Evolutionary conservation across 192 early-diverging fungal species (phyloP).

Genomic region (Linderina pennispora): DNA sequence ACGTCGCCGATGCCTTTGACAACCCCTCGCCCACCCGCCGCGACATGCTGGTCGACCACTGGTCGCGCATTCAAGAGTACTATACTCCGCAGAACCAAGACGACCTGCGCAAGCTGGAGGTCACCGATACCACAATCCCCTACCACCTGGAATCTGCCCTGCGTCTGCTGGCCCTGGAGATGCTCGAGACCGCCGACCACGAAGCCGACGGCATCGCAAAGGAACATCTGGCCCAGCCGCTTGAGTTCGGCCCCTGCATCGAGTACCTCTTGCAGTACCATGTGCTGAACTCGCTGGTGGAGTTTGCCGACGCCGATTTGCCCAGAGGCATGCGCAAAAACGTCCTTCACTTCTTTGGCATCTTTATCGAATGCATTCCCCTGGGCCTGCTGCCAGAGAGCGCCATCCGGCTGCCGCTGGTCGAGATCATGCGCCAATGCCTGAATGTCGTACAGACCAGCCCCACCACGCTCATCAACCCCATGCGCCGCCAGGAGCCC

Average conservation of each 20-base stretch:
- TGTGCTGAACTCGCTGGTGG: conserved; percentile 32
- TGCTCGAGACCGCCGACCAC: conserved; percentile 2
- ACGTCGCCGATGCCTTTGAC: conserved; percentile 23
- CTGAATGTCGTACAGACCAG: conserved; percentile 22
- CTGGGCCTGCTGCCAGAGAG: conserved; percentile 38
- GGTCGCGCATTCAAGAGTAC: conserved; percentile 39
- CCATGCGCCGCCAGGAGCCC: conserved; percentile 13
- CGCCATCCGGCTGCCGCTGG: conserved; percentile 37
- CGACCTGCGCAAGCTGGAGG: conserved; percentile 7
- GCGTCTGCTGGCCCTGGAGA: conserved; percentile 16
- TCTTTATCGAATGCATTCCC: conserved; percentile 23
- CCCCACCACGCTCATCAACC: conserved; percentile 14
- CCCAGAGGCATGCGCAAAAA: conserved; percentile 38
- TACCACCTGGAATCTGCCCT: conserved; percentile 37
- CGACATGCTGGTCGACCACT: conserved; percentile 34
- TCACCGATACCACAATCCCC: conserved; percentile 33
- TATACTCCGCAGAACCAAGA: conserved; percentile 19
- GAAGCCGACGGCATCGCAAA: background rate
- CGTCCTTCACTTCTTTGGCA: conserved; percentile 36
- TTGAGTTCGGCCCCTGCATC: conserved; percentile 39
- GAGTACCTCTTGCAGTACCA: conserved; percentile 43
- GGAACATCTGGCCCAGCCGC: conserved; percentile 13
- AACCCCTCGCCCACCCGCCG: conserved; percentile 18
- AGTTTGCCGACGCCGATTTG: conserved; percentile 32
- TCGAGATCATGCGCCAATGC: conserved; percentile 37